A percentile compares a stretch with the other conserved stretches of the same genome.
Conservation (phyloP, 169 alveolate genomes). For the Cytauxzoon felis region DNA sequence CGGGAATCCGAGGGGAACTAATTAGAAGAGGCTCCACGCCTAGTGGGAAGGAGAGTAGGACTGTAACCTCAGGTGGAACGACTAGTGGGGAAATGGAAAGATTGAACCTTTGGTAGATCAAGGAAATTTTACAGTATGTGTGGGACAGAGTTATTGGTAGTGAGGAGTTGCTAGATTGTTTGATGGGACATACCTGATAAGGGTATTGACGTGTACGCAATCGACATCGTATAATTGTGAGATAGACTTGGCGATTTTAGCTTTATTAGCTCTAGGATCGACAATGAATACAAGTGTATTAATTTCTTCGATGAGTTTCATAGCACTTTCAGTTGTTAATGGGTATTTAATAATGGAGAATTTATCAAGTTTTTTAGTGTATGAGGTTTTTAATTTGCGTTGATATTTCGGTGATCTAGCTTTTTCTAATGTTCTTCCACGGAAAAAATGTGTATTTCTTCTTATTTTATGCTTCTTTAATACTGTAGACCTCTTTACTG, state of each 20-base stretch:
- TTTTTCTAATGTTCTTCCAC: constrained; percentile 77
- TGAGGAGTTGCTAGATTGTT: background rate
- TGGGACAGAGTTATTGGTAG: background rate
- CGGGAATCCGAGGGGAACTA: too few relatives aligned
- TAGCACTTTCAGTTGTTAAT: constrained; percentile 95
- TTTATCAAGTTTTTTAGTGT: constrained; percentile 82
- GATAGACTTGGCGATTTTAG: constrained; percentile 91
- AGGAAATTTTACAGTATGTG: background rate
- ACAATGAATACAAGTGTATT: constrained; percentile 94
- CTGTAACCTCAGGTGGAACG: too few relatives aligned
- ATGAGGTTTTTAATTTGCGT: constrained; percentile 73
- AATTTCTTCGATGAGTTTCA: constrained; percentile 96
- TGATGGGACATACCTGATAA: constrained; percentile 70
- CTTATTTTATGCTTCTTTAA: constrained; percentile 53
- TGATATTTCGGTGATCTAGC: constrained; percentile 85
- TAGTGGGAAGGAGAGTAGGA: too few relatives aligned
- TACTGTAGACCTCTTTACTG: constrained; percentile 60
- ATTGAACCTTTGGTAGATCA: background rate
- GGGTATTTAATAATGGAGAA: constrained; percentile 90
- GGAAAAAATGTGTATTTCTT: constrained; percentile 63
- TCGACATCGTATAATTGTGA: constrained; percentile 87
- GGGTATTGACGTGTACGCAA: constrained; percentile 92
- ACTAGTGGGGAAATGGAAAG: background rate
- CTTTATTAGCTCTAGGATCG: constrained; percentile 89
- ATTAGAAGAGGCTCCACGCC: too few relatives aligned